phyloP scores from a whole-genome alignment of 2,329 filamentous ascomycete genomes.

The Monosporascus sp. region DNA sequence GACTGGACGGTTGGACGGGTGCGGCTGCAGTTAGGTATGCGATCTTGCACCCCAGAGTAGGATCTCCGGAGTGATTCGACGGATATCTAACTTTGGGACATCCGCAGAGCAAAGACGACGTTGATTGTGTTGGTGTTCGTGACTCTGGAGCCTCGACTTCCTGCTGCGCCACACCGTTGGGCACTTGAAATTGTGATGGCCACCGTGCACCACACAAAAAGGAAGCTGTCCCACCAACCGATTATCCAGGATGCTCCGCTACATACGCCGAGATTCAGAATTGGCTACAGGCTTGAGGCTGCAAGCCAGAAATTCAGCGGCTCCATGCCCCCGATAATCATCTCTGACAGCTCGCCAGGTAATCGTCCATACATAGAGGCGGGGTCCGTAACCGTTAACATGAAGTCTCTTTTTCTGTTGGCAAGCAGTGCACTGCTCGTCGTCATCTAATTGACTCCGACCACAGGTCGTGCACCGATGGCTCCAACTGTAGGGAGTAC shows the following conservation, averaged over 20 bases:
- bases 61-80: not conserved
- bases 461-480: conserved; percentile 1
- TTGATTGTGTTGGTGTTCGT: not conserved
- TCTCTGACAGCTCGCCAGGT: conserved; percentile 4
- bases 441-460: not conserved
- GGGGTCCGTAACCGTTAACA: conserved; percentile 9
- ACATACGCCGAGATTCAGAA: not conserved
- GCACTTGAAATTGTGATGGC: too few species aligned
- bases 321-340: not conserved
- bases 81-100: not conserved
- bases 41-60: not conserved
- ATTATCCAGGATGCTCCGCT: too few species aligned
- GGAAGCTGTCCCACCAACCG: too few species aligned
- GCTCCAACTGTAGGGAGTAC: conserved; percentile 3
- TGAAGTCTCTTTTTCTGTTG: conserved; percentile 1
- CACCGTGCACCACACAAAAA: too few species aligned
- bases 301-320: not conserved
- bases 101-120: not conserved
- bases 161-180: too few species aligned
- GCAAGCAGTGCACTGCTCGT: conserved; percentile 4
- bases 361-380: conserved; percentile 13
- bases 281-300: not conserved
- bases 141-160: too few species aligned
- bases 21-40: not conserved
- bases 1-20: not conserved